Evolutionary conservation across 768 basidiomycete genomes (phyloP), one percentile per base, ranked within the genome.

Genomic region (Rhodotorula kratochvilovae): DNA sequence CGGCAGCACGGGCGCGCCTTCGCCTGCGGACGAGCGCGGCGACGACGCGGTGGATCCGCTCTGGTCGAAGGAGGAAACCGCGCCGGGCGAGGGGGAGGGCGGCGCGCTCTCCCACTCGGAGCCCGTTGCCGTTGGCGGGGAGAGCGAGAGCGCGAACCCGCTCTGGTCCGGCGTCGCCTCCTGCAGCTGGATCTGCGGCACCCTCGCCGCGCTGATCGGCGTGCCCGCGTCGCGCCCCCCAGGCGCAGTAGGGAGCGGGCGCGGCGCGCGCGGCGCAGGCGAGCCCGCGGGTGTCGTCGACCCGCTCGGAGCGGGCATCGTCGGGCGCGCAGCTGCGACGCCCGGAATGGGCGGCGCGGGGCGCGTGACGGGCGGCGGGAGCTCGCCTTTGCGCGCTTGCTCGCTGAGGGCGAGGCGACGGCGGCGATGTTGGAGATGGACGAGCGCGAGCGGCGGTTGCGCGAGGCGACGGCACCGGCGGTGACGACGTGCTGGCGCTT

Each of bases 1-100:
- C 4, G 84, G 83, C 45, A 79, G 80, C 19, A 78, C 74, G 13
- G 81, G 82, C 66, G 61, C 70, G 33, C 61, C 68, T 8, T 23
- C 48, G 33, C 61, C 68, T 8, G 23, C 42, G 23, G 61, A 57
- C 42, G 36, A 45, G 10, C 36, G 43, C 45, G 63, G 59, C 43
- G 39, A 36, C 42, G 73, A 35, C 62, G 55, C 39, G 56, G 19
- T 31, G 42, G 6, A 27, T 33, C 11, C 27, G 21, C 21, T 23
- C 16, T 46, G 19, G 36, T 53, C 69, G 65, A 67, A 65, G 19
- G 48, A 42, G 10, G 68, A 19, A 17, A 53, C 45, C 0, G 72
- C 62, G 35, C 33, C 60, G 13, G 64, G 59, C 15, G 71, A 64
- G 5, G 76, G 70, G 4, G 73, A 71, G 25, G 75, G 75, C 1